phyloP scores from a whole-genome alignment of 257 asterid genomes.

The Ligustrum vulgare region DNA sequence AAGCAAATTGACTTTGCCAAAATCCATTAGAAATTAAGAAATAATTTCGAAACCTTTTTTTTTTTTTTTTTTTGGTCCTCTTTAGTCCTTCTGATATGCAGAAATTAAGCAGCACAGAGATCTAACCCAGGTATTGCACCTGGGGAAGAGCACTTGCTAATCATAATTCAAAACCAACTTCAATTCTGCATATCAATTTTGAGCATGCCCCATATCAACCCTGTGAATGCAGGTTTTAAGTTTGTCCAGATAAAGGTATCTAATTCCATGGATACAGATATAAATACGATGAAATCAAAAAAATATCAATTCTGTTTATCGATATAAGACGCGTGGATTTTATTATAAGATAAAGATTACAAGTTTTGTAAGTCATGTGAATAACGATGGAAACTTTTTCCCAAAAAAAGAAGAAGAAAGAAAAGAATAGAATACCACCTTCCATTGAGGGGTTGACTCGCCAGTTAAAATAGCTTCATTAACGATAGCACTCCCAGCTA shows the following conservation, averaged over 20 bases:
- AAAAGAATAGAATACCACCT: conserved; percentile 49
- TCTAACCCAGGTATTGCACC: background rate
- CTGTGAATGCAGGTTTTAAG: background rate
- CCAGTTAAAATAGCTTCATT: conserved; percentile 98
- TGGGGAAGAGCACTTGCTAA: background rate
- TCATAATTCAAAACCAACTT: background rate
- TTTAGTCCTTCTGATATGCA: background rate
- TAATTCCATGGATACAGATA: background rate
- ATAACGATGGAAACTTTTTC: background rate
- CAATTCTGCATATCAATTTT: background rate
- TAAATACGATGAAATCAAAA: background rate
- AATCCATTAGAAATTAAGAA: background rate
- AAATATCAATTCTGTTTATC: background rate
- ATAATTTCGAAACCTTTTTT: background rate
- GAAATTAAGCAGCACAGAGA: background rate
- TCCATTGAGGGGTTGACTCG: conserved; percentile 99
- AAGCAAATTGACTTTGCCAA: background rate
- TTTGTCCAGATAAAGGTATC: background rate
- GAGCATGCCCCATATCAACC: background rate
- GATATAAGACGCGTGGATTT: background rate
- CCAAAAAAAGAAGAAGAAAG: background rate
- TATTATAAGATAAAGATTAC: background rate
- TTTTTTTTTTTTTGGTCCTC: background rate
- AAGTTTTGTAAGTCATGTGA: background rate
- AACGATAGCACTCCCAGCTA: conserved; percentile 96